Conservation (phyloP, 2,329 filamentous ascomycete species). For the Pyrenochaeta sp. region DNA sequence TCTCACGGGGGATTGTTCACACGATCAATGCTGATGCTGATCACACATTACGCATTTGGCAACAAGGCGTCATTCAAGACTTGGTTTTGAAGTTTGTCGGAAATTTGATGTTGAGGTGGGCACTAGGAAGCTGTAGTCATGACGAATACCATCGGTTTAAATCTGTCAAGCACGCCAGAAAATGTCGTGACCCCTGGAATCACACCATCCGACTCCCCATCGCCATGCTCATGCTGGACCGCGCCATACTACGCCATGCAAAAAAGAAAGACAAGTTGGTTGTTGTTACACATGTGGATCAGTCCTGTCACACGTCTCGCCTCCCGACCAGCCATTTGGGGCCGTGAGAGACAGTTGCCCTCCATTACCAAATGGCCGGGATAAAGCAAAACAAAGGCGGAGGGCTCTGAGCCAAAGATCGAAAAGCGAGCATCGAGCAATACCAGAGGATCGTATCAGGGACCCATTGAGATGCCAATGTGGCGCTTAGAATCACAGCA, state of each 20-base stretch:
- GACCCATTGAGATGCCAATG: not conserved
- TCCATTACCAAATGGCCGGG: not conserved
- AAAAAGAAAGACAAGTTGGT: conserved; percentile 1
- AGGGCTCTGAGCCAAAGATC: too few relatives aligned
- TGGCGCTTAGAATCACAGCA: conserved; percentile 5
- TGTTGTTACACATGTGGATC: not conserved
- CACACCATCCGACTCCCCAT: conserved; percentile 12
- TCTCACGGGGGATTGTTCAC: not conserved
- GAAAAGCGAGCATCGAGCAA: not conserved
- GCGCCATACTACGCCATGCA: conserved; percentile 9
- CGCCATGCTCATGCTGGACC: conserved; percentile 11
- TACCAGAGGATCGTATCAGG: not conserved
- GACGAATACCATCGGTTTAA: not conserved
- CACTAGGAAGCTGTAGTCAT: not conserved
- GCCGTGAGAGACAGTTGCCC: not conserved
- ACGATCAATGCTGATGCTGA: not conserved
- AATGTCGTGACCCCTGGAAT: not conserved
- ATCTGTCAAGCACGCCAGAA: not conserved
- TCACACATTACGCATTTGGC: too few relatives aligned
- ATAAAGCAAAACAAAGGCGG: not conserved
- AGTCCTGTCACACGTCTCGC: not conserved
- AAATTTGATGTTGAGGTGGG: not conserved
- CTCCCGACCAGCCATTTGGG: not conserved
- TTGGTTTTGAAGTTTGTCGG: not conserved
- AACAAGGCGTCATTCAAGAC: not conserved